Evolutionary conservation across 2,329 filamentous ascomycete genomes (phyloP).

Genomic region (Didymella sp.): DNA sequence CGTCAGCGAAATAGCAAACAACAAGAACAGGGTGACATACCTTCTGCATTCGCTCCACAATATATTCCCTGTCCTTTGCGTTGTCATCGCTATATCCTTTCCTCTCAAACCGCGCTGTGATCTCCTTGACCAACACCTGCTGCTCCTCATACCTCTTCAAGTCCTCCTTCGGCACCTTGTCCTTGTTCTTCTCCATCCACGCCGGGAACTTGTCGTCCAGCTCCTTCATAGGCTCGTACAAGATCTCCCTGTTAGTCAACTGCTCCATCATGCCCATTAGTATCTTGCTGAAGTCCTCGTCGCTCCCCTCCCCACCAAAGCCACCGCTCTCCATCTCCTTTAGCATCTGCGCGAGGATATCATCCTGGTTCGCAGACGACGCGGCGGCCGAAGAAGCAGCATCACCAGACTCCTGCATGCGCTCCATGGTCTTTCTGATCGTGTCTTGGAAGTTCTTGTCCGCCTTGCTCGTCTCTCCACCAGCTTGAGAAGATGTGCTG

Average conservation of each 20-base stretch:
- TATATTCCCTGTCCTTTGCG: conserved; percentile 81
- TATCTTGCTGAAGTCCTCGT: conserved; percentile 94
- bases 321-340: conserved; percentile 80
- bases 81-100: conserved; percentile 82
- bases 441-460: conserved; percentile 87
- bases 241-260: conserved; percentile 95
- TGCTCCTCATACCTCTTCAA: conserved; percentile 82
- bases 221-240: conserved; percentile 99
- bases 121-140: conserved; percentile 78
- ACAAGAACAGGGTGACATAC: conserved; percentile 54
- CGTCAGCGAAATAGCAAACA: conserved; percentile 9
- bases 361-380: conserved; percentile 66
- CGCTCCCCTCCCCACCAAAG: conserved; percentile 60
- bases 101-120: conserved; percentile 87
- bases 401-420: conserved; percentile 89
- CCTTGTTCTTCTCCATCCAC: conserved; percentile 83
- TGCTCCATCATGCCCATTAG: conserved; percentile 99
- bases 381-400: conserved; percentile 80
- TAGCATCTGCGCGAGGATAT: conserved; percentile 89
- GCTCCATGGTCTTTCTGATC: conserved; percentile 91
- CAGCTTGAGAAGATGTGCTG: conserved; percentile 14
- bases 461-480: conserved; percentile 39
- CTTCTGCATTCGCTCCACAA: conserved; percentile 98
- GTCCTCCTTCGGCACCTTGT: conserved; percentile 70
- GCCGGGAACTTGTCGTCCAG: conserved; percentile 88